Base-by-base conservation (phyloP, 2,329 filamentous ascomycete genomes). In the Phaeophleospora eucalypticola region DNA sequence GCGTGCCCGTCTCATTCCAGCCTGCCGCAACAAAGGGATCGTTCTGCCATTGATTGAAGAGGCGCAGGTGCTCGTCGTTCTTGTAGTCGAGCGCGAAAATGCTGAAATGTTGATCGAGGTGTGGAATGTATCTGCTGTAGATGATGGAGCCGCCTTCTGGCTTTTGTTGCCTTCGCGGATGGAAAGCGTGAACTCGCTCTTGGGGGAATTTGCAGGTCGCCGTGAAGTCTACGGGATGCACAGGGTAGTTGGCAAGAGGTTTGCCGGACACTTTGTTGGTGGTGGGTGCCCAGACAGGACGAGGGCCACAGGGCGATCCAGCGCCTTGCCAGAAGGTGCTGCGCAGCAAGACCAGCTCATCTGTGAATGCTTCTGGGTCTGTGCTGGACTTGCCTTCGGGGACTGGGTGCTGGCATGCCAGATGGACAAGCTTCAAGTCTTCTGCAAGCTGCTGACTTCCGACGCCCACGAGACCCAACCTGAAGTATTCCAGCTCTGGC, bases 21-120 rank as follows among this genome's bases (percentile, higher is more conserved):
- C 86, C 86, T 60, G 84, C 79, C 3, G 84, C 84, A 24, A 91
- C 87, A 41, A 87, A 83, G 43, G 86, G 86, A 62, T 90, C 86
- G 61, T 91, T 91, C 68, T 89, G 86, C 87, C 87, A 91, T 46
- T 75, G 75, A 67, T 89, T 82, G 72, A 91, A 90, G 4, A 88
- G 73, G 14, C 73, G 69, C 41, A 90, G 68, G 66, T 91, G 86
- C 58, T 79, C 74, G 1, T 71, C 62, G 59, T 87, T 72, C 24
- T 74, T 61, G 67, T 79, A 86, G 64, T 90, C 83, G 1, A 91
- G 75, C 9, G 80, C 81, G n/a, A 86, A 74, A 73, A 90, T 85
- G 50, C 83, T 87, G 65, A 90, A 90, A 54, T 80, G 84, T 72
- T 90, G 83, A 51, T 81, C 73, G 34, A 90, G 73, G 60, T 89